These are phyloP conservation scores for Cenchrus purpureus DNA, from an alignment of 176 grass and related monocot species.

Conservation along the genomic window DNA sequence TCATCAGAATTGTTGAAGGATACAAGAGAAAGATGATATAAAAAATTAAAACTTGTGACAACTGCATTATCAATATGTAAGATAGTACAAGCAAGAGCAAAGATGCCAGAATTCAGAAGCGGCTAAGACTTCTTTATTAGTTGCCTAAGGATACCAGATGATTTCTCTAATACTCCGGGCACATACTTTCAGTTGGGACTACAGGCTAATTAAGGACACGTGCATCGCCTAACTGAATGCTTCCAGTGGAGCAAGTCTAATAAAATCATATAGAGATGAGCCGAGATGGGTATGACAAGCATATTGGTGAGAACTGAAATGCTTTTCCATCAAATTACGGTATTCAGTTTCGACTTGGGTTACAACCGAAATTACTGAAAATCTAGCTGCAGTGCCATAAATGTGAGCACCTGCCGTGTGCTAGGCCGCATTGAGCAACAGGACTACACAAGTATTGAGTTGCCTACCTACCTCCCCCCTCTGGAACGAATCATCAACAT, in stretches of 20 bases:
- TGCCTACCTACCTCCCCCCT: constrained; percentile 29
- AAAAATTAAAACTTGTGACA: neutral
- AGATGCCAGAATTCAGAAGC: neutral
- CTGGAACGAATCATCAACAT: too few species aligned
- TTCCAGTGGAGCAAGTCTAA: neutral
- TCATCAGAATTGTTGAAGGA: constrained; percentile 36
- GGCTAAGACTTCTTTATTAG: neutral
- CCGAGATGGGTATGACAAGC: neutral
- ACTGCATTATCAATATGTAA: neutral
- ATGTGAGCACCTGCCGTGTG: constrained; percentile 14
- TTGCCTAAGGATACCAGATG: neutral
- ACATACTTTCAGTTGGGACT: neutral
- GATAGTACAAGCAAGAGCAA: neutral
- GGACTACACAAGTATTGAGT: constrained; percentile 40
- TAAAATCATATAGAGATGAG: neutral
- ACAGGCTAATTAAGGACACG: too few species aligned
- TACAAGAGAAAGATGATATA: constrained; percentile 19
- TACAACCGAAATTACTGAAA: neutral
- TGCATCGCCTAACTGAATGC: neutral
- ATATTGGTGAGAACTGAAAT: neutral
- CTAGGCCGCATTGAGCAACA: neutral
- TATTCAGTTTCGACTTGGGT: neutral
- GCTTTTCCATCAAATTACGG: neutral
- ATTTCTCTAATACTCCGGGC: neutral
- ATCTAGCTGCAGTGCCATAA: neutral